Conservation (phyloP, 164 flowering plant genomes). For the Macadamia tetraphylla region DNA sequence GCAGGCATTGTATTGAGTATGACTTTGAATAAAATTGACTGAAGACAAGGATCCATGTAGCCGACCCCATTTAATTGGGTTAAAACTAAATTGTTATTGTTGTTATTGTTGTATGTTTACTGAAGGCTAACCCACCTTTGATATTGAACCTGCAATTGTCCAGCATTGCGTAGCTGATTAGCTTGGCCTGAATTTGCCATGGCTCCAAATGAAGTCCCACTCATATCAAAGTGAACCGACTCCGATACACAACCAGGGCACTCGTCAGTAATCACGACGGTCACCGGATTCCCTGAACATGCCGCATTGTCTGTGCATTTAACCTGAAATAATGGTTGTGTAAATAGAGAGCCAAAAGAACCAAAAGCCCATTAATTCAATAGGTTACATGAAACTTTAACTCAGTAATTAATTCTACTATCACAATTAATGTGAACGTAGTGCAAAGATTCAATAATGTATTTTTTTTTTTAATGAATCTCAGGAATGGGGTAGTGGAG, state of each 20-base stretch:
- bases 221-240: slow-evolving; percentile 29
- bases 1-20: too few relatives aligned
- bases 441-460: not conserved
- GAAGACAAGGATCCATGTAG: too few relatives aligned
- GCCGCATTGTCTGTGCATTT: slow-evolving; percentile 36
- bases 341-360: not conserved
- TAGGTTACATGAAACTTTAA: too few relatives aligned
- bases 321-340: slow-evolving; percentile 33
- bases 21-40: too few relatives aligned
- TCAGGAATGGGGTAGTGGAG: too few relatives aligned
- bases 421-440: too few relatives aligned
- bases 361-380: too few relatives aligned
- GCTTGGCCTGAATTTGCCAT: slow-evolving; percentile 21
- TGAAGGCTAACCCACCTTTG: not conserved
- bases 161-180: slow-evolving; percentile 23
- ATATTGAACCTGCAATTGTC: slow-evolving; percentile 13
- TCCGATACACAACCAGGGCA: slow-evolving; percentile 31
- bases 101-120: too few relatives aligned
- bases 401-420: too few relatives aligned
- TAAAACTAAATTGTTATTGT: too few relatives aligned
- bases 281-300: slow-evolving; percentile 30
- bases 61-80: too few relatives aligned
- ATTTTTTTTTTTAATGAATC: not conserved
- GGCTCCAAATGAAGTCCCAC: slow-evolving; percentile 20
- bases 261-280: slow-evolving; percentile 27